Percentiles rank a stretch among this genome's conserved stretches.
Evolutionary conservation across 2,329 filamentous ascomycete genomes (phyloP).

Genomic region (Penicillium griseofulvum): DNA sequence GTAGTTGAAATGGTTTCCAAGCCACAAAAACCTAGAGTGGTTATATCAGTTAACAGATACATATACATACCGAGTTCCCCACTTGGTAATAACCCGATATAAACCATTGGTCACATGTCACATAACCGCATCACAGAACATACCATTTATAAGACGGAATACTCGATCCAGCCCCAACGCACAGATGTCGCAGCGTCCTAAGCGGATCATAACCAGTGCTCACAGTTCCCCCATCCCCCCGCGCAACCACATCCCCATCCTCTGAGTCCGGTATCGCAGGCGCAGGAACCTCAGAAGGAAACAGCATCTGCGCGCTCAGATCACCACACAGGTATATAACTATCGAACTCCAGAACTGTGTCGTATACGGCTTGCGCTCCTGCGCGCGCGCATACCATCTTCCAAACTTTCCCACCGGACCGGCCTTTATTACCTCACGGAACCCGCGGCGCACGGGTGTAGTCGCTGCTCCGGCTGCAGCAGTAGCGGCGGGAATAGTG

Average conservation of each 20-base stretch:
- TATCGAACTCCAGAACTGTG: conserved; percentile 72
- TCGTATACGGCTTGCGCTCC: conserved; percentile 69
- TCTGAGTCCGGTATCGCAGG: conserved; percentile 22
- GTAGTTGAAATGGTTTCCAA: conserved; percentile 82
- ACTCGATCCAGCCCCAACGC: conserved; percentile 69
- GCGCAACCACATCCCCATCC: conserved; percentile 39
- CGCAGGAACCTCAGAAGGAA: conserved; percentile 35
- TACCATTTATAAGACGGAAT: conserved; percentile 84
- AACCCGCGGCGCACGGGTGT: conserved; percentile 23
- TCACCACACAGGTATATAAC: conserved; percentile 78
- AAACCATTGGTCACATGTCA: background rate
- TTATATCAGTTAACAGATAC: background rate
- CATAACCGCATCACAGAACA: conserved; percentile 18
- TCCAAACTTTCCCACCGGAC: conserved; percentile 36
- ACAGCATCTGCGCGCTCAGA: conserved; percentile 70
- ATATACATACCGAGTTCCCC: background rate
- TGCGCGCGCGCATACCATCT: conserved; percentile 67
- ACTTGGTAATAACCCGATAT: background rate
- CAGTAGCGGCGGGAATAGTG: conserved; percentile 18
- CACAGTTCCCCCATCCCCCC: conserved; percentile 21
- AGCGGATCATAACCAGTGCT: conserved; percentile 59
- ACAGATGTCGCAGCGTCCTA: conserved; percentile 67
- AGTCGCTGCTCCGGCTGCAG: conserved; percentile 25
- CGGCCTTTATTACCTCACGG: conserved; percentile 30
- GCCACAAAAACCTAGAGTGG: conserved; percentile 67